These are phyloP conservation scores for Colletotrichum lupini DNA, from an alignment of 2,329 filamentous ascomycete genomes.

Conservation along the genomic window DNA sequence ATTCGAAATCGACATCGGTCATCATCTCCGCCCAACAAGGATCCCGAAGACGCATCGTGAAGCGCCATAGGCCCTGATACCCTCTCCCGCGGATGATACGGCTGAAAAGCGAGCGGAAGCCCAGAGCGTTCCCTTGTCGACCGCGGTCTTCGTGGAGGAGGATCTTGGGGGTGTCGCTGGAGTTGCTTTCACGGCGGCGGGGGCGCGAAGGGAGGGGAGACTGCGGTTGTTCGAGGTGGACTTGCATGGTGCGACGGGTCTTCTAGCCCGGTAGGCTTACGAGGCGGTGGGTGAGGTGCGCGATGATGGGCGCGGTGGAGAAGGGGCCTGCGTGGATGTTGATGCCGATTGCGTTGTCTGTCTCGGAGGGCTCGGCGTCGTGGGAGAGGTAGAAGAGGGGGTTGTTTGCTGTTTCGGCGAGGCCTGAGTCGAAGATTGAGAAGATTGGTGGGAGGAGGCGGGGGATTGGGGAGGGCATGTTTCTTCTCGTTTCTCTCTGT, in stretches of 20 bases:
- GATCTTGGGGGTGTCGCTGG: background rate
- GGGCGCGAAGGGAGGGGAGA: background rate
- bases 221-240: background rate
- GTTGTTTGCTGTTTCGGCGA: background rate
- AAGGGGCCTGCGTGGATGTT: conserved; percentile 11
- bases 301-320: background rate
- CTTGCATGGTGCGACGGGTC: conserved; percentile 1
- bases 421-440: background rate
- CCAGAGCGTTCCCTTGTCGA: background rate
- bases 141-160: background rate
- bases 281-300: conserved; percentile 2
- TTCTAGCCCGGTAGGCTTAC: conserved; percentile 1
- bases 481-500: background rate
- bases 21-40: background rate
- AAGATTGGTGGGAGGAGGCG: background rate
- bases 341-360: background rate
- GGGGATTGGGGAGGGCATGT: background rate
- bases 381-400: conserved; percentile 2
- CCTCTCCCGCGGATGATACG: background rate
- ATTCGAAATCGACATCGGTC: conserved; percentile 5
- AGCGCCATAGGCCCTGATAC: background rate
- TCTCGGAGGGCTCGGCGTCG: conserved; percentile 1
- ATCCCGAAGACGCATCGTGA: background rate
- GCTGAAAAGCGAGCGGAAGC: background rate
- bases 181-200: background rate